These are phyloP conservation scores for Hirschfeldia incana DNA, from an alignment of 345 rosid species.

Conservation along the genomic window DNA sequence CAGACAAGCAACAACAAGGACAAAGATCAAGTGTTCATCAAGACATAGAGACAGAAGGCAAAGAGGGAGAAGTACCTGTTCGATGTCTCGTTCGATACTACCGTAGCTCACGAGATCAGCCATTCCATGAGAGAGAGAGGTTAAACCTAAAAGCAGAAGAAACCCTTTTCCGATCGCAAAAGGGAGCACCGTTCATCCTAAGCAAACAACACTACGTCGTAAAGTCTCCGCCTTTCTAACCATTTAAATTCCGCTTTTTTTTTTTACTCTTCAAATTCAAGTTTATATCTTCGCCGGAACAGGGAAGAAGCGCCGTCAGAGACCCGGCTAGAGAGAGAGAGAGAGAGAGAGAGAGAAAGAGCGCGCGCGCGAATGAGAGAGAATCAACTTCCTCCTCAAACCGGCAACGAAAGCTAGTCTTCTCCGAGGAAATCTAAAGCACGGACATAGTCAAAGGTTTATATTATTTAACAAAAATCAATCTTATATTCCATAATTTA, in stretches of 20 bases:
- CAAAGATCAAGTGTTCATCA: conserved; percentile 4
- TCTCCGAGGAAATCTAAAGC: conserved; percentile 17
- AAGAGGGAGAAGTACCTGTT: conserved; percentile 52
- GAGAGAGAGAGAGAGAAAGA: neutral
- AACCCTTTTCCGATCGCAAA: conserved; percentile 72
- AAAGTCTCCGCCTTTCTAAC: conserved; percentile 43
- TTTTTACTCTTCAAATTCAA: conserved; percentile 8
- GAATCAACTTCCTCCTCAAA: conserved; percentile 7
- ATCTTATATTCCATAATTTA: neutral
- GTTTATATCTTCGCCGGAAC: neutral
- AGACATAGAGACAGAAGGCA: neutral
- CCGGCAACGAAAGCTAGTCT: conserved; percentile 31
- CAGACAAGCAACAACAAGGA: neutral
- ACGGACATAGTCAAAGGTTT: conserved; percentile 21
- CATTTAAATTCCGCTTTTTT: conserved; percentile 35
- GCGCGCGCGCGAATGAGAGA: conserved; percentile 29
- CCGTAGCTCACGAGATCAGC: conserved; percentile 96
- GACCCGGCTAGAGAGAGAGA: conserved; percentile 10
- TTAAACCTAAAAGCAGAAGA: conserved; percentile 53
- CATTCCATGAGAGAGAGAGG: conserved; percentile 90
- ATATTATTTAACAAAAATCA: neutral
- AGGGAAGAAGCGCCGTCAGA: neutral
- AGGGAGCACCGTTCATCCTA: conserved; percentile 88
- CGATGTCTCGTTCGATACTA: conserved; percentile 78
- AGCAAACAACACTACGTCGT: conserved; percentile 39